These are phyloP conservation scores for Alternaria panax DNA, from an alignment of 2,329 filamentous ascomycete genomes.

Conservation along the genomic window DNA sequence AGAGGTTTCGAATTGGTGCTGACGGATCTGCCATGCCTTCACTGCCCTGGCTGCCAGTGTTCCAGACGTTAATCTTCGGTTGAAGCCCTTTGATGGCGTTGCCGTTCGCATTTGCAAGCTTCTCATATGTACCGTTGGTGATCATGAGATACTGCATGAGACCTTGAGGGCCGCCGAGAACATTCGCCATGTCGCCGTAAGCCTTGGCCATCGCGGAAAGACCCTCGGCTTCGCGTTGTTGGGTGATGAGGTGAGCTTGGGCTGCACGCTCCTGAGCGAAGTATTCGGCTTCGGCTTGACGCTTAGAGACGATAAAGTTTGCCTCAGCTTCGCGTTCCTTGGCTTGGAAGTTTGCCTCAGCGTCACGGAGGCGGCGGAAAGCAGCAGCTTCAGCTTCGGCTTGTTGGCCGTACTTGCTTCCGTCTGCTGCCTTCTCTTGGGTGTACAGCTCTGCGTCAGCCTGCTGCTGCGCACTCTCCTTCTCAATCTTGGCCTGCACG, in stretches of 20 bases:
- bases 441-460: slow-evolving; percentile 65
- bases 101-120: slow-evolving; percentile 80
- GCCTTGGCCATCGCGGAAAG: slow-evolving; percentile 78
- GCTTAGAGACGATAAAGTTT: slow-evolving; percentile 57
- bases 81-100: slow-evolving; percentile 76
- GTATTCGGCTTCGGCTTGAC: slow-evolving; percentile 51
- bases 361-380: slow-evolving; percentile 51
- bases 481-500: slow-evolving; percentile 74
- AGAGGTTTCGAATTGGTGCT: slow-evolving; percentile 77
- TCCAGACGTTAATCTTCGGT: slow-evolving; percentile 93
- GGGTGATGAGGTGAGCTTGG: slow-evolving; percentile 65
- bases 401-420: slow-evolving; percentile 65
- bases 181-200: slow-evolving; percentile 74
- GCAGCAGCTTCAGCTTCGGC: slow-evolving; percentile 64
- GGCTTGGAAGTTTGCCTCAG: slow-evolving; percentile 54
- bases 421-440: slow-evolving; percentile 61
- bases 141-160: slow-evolving; percentile 89
- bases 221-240: slow-evolving; percentile 79
- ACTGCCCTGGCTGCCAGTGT: slow-evolving; percentile 68
- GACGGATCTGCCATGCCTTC: slow-evolving; percentile 59
- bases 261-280: slow-evolving; percentile 60
- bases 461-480: slow-evolving; percentile 72
- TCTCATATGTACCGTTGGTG: slow-evolving; percentile 78
- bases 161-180: slow-evolving; percentile 79
- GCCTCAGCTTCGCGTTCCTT: slow-evolving; percentile 57